Conservation (phyloP, 2,329 filamentous ascomycete species). For the Hymenoscyphus fraxineus region DNA sequence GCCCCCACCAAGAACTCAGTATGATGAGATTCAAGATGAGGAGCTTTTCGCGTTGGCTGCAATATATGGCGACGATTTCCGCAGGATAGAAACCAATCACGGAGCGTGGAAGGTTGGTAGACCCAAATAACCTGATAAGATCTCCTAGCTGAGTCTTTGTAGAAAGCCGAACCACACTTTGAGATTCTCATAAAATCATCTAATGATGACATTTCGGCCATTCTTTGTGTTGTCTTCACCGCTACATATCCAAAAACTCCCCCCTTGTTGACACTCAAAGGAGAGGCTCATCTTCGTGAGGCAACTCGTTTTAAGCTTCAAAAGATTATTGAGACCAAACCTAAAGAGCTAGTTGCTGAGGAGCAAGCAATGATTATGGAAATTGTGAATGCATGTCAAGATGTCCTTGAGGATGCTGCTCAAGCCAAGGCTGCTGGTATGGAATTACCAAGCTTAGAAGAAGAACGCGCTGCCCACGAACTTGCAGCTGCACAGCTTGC, state of each 20-base stretch:
- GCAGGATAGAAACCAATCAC: conserved; percentile 63
- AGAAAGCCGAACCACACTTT: conserved; percentile 81
- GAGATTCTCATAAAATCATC: conserved; percentile 73
- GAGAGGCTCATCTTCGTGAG: conserved; percentile 61
- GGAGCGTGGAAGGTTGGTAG: conserved; percentile 78
- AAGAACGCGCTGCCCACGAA: conserved; percentile 82
- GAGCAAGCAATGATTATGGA: conserved; percentile 53
- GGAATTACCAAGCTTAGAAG: conserved; percentile 79
- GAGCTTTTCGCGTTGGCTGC: conserved; percentile 82
- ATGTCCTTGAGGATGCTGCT: conserved; percentile 82
- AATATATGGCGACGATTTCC: conserved; percentile 87
- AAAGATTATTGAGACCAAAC: conserved; percentile 57
- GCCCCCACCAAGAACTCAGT: conserved; percentile 54
- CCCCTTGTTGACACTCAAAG: conserved; percentile 67
- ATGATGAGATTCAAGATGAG: conserved; percentile 81
- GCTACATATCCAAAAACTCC: conserved; percentile 86
- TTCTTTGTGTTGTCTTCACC: conserved; percentile 75
- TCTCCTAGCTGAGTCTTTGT: conserved; percentile 13
- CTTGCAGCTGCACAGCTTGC: conserved; percentile 62
- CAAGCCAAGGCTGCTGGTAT: conserved; percentile 69
- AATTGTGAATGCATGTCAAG: conserved; percentile 48
- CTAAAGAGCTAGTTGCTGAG: conserved; percentile 48
- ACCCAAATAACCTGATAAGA: neutral
- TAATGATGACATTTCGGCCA: conserved; percentile 67
- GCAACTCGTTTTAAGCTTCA: conserved; percentile 68